A percentile compares a stretch with the other conserved stretches of the same genome.
Evolutionary conservation across 352 stramenopile species (phyloP).

Genomic region (Phytophthora cactorum): DNA sequence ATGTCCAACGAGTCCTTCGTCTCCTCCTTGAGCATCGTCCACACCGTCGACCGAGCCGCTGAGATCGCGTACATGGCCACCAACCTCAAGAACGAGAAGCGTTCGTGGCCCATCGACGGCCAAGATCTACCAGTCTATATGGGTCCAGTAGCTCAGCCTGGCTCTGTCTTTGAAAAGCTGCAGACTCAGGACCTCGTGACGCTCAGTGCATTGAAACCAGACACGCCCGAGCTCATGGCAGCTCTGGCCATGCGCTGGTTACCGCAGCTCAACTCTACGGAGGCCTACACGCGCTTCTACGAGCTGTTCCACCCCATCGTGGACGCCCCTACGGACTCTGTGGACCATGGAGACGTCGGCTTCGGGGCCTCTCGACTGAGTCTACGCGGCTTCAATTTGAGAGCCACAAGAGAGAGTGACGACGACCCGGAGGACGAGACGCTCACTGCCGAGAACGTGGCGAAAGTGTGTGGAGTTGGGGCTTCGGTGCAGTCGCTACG

Average conservation of each 20-base stretch:
- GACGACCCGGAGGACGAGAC: constrained; percentile 26
- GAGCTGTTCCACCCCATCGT: constrained; percentile 33
- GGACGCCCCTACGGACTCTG: constrained; percentile 20
- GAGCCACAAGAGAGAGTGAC: constrained; percentile 22
- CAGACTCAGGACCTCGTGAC: constrained; percentile 25
- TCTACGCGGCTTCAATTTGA: constrained; percentile 55
- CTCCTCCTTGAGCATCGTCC: constrained; percentile 24
- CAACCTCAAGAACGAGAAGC: constrained; percentile 38
- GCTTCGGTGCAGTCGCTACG: constrained; percentile 26
- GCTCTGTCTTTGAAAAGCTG: constrained; percentile 38
- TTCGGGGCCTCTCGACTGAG: constrained; percentile 51
- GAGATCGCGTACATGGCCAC: constrained; percentile 30
- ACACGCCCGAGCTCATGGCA: constrained; percentile 29
- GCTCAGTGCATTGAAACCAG: constrained; percentile 28
- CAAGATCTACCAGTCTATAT: constrained; percentile 38
- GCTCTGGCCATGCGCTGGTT: constrained; percentile 21
- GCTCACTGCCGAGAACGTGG: constrained; percentile 37
- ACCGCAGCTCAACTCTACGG: constrained; percentile 27
- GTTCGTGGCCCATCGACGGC: constrained; percentile 30
- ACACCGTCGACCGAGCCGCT: constrained; percentile 13
- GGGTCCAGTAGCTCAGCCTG: constrained; percentile 33
- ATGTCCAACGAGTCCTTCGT: constrained; percentile 2
- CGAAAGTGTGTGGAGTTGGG: constrained; percentile 33
- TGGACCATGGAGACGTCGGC: constrained; percentile 45
- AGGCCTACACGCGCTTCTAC: constrained; percentile 40